Percentiles rank a stretch among this genome's conserved stretches.
phyloP scores from a whole-genome alignment of 768 basidiomycete genomes.

The Amanita pallidorosea region DNA sequence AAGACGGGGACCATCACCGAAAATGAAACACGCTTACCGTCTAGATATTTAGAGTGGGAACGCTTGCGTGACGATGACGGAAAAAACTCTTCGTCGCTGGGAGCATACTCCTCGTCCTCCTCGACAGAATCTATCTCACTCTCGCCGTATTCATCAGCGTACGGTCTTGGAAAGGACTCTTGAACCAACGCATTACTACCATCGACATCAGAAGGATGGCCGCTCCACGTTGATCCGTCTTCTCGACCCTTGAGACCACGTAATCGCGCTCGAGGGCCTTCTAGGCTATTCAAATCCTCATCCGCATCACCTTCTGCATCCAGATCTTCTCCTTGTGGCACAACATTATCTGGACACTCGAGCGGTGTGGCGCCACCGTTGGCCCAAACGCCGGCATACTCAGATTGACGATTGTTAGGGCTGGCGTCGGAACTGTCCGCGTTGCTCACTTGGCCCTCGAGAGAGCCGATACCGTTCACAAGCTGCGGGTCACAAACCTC shows the following conservation, averaged over 20 bases:
- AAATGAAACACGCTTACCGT: slow-evolving; percentile 6
- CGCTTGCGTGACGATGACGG: slow-evolving; percentile 4
- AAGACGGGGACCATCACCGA: slow-evolving; percentile 8
- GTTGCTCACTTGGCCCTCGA: neutral
- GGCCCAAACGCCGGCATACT: slow-evolving; percentile 4
- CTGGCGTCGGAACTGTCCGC: neutral
- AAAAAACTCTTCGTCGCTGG: slow-evolving; percentile 14
- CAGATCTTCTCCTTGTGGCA: slow-evolving; percentile 13
- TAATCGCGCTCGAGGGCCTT: slow-evolving; percentile 3
- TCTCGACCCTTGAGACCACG: slow-evolving; percentile 6
- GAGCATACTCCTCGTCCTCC: slow-evolving; percentile 13
- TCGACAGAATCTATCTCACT: slow-evolving; percentile 6
- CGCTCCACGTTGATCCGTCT: slow-evolving; percentile 5
- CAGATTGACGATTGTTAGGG: slow-evolving; percentile 1
- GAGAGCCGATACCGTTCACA: slow-evolving; percentile 2
- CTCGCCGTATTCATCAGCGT: slow-evolving; percentile 4
- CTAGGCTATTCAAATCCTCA: slow-evolving; percentile 8
- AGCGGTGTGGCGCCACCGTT: slow-evolving; percentile 3
- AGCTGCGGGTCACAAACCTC: slow-evolving; percentile 3
- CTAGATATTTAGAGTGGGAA: slow-evolving; percentile 2
- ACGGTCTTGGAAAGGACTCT: neutral
- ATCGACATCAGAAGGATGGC: slow-evolving; percentile 1
- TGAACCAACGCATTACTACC: slow-evolving; percentile 6
- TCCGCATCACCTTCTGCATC: slow-evolving; percentile 18
- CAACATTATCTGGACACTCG: slow-evolving; percentile 2